Base-by-base conservation (phyloP, 306 rosid genomes). In the Hippophae gyantsensis region DNA sequence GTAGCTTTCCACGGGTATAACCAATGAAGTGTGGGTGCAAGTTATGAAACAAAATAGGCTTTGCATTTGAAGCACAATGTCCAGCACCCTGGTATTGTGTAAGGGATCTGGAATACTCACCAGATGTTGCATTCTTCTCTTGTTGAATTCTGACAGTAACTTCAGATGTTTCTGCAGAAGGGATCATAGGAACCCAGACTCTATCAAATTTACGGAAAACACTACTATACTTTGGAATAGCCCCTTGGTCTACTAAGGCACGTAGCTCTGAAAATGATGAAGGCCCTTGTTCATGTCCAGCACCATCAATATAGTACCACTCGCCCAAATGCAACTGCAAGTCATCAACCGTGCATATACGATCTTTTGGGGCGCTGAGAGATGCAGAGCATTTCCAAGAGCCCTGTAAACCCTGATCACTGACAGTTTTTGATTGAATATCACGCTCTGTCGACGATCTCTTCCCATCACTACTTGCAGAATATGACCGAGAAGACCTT, bases 301-400 rank as follows among this genome's bases (percentile, higher is more conserved):
- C 84, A 72, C 94, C 99, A 88, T 93, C 97, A 72, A 86, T 83
- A 73, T 93, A 93, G 78, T 76, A 93, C 99, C 99, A 93, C 66
- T 86, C 87, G 72, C 99, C 97, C 69, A 78, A 77, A 74, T 79
- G 89, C 73, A 93, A 74, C 64, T 80, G 90, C 81, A 93, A 72
- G 61, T 93, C 94, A 66, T 66, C 78, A 51, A 73, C 65, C 12
- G 95, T 79, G 73, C 85, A 76, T 70, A 84, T 66, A 59, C 79
- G 83, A 62, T 93, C 94, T 82, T 81, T 84, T 40, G 88, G 90
- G 58, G 68, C 44, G 14, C 52, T 76, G 57, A 86, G 48, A 56
- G 77, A 69, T 38, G 80, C 74, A 49, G 54, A 49, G 61, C 70
- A 48, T 64, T 65, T 77, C 57, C 69, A 76, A 69, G 82, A 80